These are phyloP conservation scores for Ophiobolus disseminans DNA, from an alignment of 2,329 filamentous ascomycete species.

Conservation along the genomic window DNA sequence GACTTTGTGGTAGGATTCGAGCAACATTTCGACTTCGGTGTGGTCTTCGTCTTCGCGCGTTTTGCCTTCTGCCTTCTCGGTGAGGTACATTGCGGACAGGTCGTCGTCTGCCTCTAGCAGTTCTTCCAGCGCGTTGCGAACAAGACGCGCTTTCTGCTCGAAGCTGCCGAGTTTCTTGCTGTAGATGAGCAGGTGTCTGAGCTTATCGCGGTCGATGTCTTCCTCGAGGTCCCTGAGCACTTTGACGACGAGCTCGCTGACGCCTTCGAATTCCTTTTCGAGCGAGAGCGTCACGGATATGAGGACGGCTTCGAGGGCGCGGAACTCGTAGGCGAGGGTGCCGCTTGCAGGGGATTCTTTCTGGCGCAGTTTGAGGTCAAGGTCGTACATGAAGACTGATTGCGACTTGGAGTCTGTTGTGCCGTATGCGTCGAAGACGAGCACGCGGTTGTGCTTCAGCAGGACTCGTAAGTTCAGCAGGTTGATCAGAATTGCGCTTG, in stretches of 20 bases:
- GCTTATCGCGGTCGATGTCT: constrained; percentile 93
- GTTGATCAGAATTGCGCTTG: constrained; percentile 92
- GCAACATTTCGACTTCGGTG: constrained; percentile 93
- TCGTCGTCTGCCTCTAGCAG: constrained; percentile 96
- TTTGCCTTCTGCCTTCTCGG: constrained; percentile 80
- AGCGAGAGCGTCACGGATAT: constrained; percentile 91
- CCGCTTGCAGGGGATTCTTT: constrained; percentile 64
- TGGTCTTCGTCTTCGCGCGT: constrained; percentile 82
- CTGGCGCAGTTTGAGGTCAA: constrained; percentile 90
- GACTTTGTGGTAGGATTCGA: constrained; percentile 97
- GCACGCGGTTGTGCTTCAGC: constrained; percentile 91
- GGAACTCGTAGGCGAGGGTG: constrained; percentile 88
- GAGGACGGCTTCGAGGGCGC: constrained; percentile 91
- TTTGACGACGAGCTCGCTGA: constrained; percentile 88
- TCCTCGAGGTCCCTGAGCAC: constrained; percentile 92
- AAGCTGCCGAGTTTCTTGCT: constrained; percentile 97
- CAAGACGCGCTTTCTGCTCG: constrained; percentile 93
- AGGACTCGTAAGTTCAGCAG: constrained; percentile 94
- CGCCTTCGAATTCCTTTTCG: constrained; percentile 92
- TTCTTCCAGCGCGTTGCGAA: constrained; percentile 94
- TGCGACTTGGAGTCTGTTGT: constrained; percentile 94
- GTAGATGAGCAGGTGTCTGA: constrained; percentile 87
- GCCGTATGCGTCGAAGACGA: constrained; percentile 96
- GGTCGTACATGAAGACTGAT: constrained; percentile 96
- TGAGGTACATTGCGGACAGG: constrained; percentile 91